A percentile compares a stretch with the other conserved stretches of the same genome.
Conservation (phyloP, 129 eudicot genomes). For the Solidago caesia region DNA sequence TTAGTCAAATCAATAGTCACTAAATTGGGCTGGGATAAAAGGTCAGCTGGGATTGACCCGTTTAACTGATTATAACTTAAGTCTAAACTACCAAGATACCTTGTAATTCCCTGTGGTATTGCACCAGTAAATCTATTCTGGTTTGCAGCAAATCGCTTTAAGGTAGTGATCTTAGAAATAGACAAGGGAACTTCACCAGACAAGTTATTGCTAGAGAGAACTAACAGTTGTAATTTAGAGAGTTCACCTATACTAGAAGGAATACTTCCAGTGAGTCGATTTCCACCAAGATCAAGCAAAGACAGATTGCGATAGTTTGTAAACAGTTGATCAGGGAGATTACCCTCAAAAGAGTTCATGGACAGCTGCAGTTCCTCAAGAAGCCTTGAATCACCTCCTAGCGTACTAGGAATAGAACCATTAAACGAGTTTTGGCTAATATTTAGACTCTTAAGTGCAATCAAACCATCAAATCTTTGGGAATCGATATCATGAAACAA, state of each 20-base stretch:
- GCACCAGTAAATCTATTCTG: constrained; percentile 52
- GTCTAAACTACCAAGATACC: constrained; percentile 47
- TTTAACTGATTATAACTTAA: constrained; percentile 60
- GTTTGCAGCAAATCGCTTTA: constrained; percentile 71
- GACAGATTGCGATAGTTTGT: constrained; percentile 45
- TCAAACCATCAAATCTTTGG: constrained; percentile 44
- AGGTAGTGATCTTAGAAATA: constrained; percentile 31
- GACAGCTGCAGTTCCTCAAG: constrained; percentile 63
- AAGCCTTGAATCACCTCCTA: constrained; percentile 39
- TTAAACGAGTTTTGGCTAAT: constrained; percentile 42
- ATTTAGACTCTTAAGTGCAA: constrained; percentile 47
- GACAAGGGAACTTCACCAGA: constrained; percentile 54
- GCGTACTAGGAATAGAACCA: constrained; percentile 46
- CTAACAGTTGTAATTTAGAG: constrained; percentile 37
- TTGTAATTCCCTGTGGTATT: constrained; percentile 54
- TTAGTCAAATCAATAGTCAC: constrained; percentile 55
- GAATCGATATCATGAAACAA: constrained; percentile 29
- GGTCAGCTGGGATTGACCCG: constrained; percentile 60
- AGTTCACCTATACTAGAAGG: constrained; percentile 48
- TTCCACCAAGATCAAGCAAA: constrained; percentile 54
- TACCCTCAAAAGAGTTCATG: constrained; percentile 33
- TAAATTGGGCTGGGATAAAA: constrained; percentile 52
- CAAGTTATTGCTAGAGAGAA: constrained; percentile 58
- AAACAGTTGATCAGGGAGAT: constrained; percentile 41
- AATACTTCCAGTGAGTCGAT: constrained; percentile 43